Evolutionary conservation across 345 rosid species (phyloP).

Genomic region (Carallia brachiata): DNA sequence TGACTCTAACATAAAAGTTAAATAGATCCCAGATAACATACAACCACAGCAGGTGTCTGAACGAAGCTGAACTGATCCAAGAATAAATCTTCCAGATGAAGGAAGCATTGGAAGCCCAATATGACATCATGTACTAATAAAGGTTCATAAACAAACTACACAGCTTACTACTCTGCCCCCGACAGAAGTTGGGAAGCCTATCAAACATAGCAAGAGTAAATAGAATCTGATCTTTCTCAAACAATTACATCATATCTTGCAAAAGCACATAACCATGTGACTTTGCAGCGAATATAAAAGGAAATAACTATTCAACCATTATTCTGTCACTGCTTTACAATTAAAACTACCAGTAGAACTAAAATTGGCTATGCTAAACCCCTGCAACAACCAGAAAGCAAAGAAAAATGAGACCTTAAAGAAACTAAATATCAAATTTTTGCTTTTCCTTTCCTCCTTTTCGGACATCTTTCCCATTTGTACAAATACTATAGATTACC

Average conservation of each 20-base stretch:
- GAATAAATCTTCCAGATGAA: constrained; percentile 26
- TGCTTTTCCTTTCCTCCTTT: constrained; percentile 19
- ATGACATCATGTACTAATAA: constrained; percentile 21
- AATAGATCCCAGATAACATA: constrained; percentile 7
- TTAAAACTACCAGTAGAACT: constrained; percentile 19
- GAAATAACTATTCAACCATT: constrained; percentile 17
- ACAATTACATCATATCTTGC: neutral
- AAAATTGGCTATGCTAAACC: constrained; percentile 14
- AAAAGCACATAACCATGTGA: constrained; percentile 1
- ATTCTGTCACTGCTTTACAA: constrained; percentile 25
- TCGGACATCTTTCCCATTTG: constrained; percentile 18
- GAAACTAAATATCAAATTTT: constrained; percentile 17
- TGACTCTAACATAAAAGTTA: neutral
- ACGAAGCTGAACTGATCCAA: constrained; percentile 24
- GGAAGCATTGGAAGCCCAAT: constrained; percentile 31
- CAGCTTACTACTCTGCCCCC: constrained; percentile 36
- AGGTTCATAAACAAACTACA: constrained; percentile 27
- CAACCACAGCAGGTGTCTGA: constrained; percentile 27
- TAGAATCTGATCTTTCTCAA: constrained; percentile 18
- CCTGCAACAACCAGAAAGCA: constrained; percentile 11
- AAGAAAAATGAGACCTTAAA: constrained; percentile 9
- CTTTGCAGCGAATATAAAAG: neutral
- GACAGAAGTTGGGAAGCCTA: constrained; percentile 45
- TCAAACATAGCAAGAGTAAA: constrained; percentile 29
- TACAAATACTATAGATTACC: constrained; percentile 28